These are phyloP conservation scores for Crepidotus variabilis DNA, from an alignment of 768 basidiomycete genomes.

Conservation along the genomic window DNA sequence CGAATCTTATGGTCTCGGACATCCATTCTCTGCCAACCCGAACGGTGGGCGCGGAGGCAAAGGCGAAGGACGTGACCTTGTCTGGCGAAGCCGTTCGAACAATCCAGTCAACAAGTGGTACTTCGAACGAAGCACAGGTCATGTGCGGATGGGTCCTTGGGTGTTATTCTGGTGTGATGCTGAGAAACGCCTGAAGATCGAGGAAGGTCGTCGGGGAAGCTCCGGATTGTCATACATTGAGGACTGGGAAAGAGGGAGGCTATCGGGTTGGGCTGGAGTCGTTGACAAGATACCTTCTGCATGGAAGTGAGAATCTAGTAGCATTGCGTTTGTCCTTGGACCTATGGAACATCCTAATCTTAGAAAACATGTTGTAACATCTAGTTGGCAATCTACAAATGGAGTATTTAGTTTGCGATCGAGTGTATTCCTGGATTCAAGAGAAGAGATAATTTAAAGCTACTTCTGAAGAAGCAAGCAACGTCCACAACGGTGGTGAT, in stretches of 20 bases:
- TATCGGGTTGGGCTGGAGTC: conserved; percentile 65
- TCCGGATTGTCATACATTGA: conserved; percentile 70
- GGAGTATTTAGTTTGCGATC: too few species aligned
- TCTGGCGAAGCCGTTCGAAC: conserved; percentile 90
- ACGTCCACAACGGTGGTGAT: neutral
- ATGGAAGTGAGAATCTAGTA: conserved; percentile 49
- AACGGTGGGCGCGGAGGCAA: conserved; percentile 89
- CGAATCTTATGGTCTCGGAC: conserved; percentile 95
- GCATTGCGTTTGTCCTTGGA: neutral
- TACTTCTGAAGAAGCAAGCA: neutral
- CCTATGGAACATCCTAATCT: neutral
- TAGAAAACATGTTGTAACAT: neutral
- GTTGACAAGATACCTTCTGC: conserved; percentile 72
- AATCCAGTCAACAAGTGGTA: conserved; percentile 99
- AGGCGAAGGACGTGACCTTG: conserved; percentile 89
- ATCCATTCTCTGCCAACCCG: conserved; percentile 91
- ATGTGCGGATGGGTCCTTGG: conserved; percentile 83
- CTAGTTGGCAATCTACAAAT: neutral
- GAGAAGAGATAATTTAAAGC: too few species aligned
- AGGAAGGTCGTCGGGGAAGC: conserved; percentile 60
- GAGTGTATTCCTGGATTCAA: too few species aligned
- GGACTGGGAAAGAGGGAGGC: conserved; percentile 70
- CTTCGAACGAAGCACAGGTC: conserved; percentile 92
- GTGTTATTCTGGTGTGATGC: conserved; percentile 98
- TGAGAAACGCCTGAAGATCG: conserved; percentile 75